Evolutionary conservation across 116 monocot species (phyloP).

Genomic region (Cymodocea nodosa): DNA sequence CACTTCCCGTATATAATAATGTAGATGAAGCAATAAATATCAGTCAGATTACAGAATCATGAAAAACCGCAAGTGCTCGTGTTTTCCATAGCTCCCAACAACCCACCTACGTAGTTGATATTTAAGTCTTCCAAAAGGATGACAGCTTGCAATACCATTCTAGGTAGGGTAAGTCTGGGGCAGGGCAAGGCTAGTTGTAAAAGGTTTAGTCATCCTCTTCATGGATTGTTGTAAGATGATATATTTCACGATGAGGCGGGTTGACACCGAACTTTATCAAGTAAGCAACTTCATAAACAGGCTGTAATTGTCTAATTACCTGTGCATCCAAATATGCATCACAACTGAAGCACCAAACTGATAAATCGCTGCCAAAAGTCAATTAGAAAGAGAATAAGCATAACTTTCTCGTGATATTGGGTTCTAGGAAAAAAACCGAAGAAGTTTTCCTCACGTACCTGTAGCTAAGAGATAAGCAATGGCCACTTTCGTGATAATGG

Average conservation of each 20-base stretch:
- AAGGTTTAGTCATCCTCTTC: not conserved
- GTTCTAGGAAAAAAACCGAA: not conserved
- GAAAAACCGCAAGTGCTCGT: no score
- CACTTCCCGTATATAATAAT: no score
- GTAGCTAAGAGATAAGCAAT: slow-evolving; percentile 71
- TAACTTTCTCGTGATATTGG: no score
- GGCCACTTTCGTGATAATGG: slow-evolving; percentile 66
- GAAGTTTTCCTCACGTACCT: slow-evolving; percentile 22
- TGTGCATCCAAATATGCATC: slow-evolving; percentile 88
- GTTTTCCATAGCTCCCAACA: no score
- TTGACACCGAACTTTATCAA: slow-evolving; percentile 63
- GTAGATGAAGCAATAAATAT: no score
- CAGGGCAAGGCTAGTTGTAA: not conserved
- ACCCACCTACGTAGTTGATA: no score
- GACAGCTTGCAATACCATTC: no score
- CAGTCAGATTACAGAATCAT: no score
- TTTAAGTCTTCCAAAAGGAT: no score
- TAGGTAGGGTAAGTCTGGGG: no score
- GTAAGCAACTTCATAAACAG: slow-evolving; percentile 70
- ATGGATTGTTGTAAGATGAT: not conserved
- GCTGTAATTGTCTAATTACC: slow-evolving; percentile 44
- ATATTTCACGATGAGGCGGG: slow-evolving; percentile 16
- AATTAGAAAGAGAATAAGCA: not conserved
- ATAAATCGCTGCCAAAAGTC: slow-evolving; percentile 54
- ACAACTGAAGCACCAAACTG: slow-evolving; percentile 86